Percentiles rank a stretch among this genome's conserved stretches.
These are phyloP conservation scores for Tuber indicum DNA, from an alignment of 495 filamentous ascomycete species.

Conservation along the genomic window DNA sequence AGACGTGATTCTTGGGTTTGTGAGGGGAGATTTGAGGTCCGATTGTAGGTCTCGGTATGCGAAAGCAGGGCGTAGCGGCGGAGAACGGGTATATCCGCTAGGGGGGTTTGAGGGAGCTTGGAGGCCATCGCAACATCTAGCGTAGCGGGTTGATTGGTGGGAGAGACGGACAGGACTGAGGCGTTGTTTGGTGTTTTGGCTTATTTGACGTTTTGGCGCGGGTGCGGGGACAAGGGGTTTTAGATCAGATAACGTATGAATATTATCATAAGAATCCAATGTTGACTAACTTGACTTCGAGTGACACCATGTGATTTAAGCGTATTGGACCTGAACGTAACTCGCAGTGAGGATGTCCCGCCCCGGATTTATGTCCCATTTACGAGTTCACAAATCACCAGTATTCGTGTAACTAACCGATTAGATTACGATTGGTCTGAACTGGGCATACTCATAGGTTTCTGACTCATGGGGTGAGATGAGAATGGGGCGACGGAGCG, in stretches of 20 bases:
- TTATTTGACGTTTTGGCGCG: not conserved
- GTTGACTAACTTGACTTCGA: not conserved
- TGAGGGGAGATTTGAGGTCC: not conserved
- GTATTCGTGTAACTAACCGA: not conserved
- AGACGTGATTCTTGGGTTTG: conserved; percentile 5
- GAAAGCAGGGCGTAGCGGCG: conserved; percentile 23
- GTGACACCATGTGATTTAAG: not conserved
- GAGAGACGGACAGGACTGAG: not conserved
- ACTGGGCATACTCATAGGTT: not conserved
- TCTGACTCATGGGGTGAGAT: not conserved
- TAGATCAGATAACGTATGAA: not conserved
- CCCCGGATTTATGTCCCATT: not conserved
- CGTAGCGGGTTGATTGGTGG: not conserved
- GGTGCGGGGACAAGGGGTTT: not conserved
- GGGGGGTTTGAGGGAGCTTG: conserved; percentile 2
- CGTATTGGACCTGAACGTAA: not conserved
- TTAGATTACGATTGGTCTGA: not conserved
- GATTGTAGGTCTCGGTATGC: conserved; percentile 12
- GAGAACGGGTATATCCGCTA: conserved; percentile 25
- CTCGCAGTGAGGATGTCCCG: not conserved
- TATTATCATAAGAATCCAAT: not conserved
- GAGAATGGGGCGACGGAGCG: not conserved
- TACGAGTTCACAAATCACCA: not conserved
- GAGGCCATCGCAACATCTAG: conserved; percentile 11
- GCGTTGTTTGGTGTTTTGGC: not conserved